A percentile compares a stretch with the other conserved stretches of the same genome.
These are phyloP conservation scores for Coniochaeta ligniaria DNA, from an alignment of 2,329 filamentous ascomycete species.

Conservation along the genomic window DNA sequence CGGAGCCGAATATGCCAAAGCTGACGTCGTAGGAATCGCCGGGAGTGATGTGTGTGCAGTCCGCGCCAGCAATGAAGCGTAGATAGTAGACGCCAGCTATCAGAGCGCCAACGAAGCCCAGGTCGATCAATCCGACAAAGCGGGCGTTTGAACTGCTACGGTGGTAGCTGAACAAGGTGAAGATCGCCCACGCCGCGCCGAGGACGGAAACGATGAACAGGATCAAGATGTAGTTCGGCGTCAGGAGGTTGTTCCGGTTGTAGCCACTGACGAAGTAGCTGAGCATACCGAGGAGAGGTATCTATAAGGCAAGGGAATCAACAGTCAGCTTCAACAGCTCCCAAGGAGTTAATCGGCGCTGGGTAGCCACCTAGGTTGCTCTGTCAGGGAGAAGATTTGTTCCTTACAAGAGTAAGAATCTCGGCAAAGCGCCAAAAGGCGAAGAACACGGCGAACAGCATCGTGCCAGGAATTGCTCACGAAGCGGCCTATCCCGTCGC, in stretches of 20 bases:
- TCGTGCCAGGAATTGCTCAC: conserved; percentile 22
- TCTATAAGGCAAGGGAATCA: conserved; percentile 30
- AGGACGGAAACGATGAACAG: conserved; percentile 62
- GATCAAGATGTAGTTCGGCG: conserved; percentile 56
- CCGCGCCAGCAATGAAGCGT: conserved; percentile 49
- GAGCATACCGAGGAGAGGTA: conserved; percentile 60
- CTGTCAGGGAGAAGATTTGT: conserved; percentile 2
- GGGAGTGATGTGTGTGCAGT: conserved; percentile 57
- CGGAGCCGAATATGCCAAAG: conserved; percentile 55
- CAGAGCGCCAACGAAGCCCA: conserved; percentile 55
- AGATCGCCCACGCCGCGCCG: conserved; percentile 55
- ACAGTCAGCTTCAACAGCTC: neutral
- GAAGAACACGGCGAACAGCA: conserved; percentile 59
- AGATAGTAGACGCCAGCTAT: conserved; percentile 56
- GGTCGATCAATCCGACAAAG: conserved; percentile 54
- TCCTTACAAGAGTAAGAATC: conserved; percentile 52
- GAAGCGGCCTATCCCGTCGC: neutral
- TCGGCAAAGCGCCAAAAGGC: conserved; percentile 54
- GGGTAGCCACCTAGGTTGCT: neutral
- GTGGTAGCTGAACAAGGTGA: conserved; percentile 61
- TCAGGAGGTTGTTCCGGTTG: conserved; percentile 47
- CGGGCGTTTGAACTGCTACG: conserved; percentile 52
- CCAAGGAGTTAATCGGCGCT: neutral
- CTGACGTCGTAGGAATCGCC: conserved; percentile 45
- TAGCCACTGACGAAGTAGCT: conserved; percentile 59